Evolutionary conservation across 768 basidiomycete species (phyloP).

Genomic region (Boletus tomentosulus): DNA sequence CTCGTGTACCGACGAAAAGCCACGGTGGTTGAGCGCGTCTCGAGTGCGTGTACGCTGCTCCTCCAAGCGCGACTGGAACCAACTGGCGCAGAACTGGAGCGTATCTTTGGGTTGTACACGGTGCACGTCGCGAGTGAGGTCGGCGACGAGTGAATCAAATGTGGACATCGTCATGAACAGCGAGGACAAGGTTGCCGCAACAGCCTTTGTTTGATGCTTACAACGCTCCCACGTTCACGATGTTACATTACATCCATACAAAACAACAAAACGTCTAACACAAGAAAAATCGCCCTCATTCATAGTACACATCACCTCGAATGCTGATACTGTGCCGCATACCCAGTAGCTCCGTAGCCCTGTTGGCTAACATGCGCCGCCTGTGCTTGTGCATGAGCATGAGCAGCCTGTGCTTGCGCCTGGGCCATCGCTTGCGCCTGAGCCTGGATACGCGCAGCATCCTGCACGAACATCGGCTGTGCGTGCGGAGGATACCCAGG

Average conservation of each 20-base stretch:
- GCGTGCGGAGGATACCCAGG: constrained; percentile 31
- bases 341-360: constrained; percentile 25
- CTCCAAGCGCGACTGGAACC: constrained; percentile 88
- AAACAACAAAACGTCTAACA: constrained; percentile 6
- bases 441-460: constrained; percentile 36
- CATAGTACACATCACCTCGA: constrained; percentile 16
- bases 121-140: constrained; percentile 81
- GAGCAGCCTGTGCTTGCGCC: constrained; percentile 37
- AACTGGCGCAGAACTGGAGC: constrained; percentile 89
- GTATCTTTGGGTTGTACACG: constrained; percentile 87
- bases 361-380: constrained; percentile 28
- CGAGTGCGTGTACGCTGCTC: constrained; percentile 77
- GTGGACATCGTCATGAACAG: constrained; percentile 47
- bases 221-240: constrained; percentile 25
- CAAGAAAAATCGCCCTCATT: background rate
- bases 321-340: constrained; percentile 32
- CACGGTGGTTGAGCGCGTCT: constrained; percentile 50
- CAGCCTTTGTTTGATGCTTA: constrained; percentile 5
- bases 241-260: background rate
- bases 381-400: constrained; percentile 39
- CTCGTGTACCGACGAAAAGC: constrained; percentile 45
- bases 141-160: constrained; percentile 76
- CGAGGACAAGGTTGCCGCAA: constrained; percentile 1
- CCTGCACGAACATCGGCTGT: constrained; percentile 32
- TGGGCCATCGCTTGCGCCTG: constrained; percentile 42